Evolutionary conservation across 2,329 filamentous ascomycete genomes (phyloP).

Genomic region (Scytalidium lignicola): DNA sequence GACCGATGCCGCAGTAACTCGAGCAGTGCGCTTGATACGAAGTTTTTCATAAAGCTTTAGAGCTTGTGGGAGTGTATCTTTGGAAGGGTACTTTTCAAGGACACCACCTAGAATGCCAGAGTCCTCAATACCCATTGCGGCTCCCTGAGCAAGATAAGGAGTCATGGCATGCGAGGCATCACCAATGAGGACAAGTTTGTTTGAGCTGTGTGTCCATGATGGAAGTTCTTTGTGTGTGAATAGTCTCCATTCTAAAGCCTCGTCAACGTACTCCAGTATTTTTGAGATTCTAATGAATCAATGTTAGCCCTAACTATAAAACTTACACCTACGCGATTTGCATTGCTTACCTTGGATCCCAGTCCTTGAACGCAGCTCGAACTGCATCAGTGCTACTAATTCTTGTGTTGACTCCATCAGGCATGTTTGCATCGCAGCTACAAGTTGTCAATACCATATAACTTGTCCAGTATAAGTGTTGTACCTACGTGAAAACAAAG

Average conservation of each 20-base stretch:
- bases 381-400: conserved; percentile 8
- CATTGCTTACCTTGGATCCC: conserved; percentile 36
- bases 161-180: conserved; percentile 59
- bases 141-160: conserved; percentile 56
- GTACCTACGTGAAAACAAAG: conserved; percentile 14
- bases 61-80: conserved; percentile 1
- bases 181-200: conserved; percentile 31
- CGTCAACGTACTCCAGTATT: not conserved
- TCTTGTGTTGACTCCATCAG: conserved; percentile 11
- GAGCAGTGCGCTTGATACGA: conserved; percentile 9
- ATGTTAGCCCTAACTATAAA: conserved; percentile 31
- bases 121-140: conserved; percentile 41
- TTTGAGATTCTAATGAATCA: conserved; percentile 7
- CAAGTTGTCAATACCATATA: not conserved
- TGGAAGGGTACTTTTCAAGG: conserved; percentile 6
- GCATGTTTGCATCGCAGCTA: conserved; percentile 13
- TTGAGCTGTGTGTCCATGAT: not conserved
- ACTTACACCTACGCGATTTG: conserved; percentile 26
- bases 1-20: conserved; percentile 12
- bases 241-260: not conserved
- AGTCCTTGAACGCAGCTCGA: conserved; percentile 18
- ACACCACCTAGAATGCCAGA: conserved; percentile 11
- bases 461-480: too few species aligned
- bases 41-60: conserved; percentile 9
- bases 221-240: not conserved